These are phyloP conservation scores for Thalassiosira ordinaria DNA, from an alignment of 352 stramenopile species.

Conservation along the genomic window DNA sequence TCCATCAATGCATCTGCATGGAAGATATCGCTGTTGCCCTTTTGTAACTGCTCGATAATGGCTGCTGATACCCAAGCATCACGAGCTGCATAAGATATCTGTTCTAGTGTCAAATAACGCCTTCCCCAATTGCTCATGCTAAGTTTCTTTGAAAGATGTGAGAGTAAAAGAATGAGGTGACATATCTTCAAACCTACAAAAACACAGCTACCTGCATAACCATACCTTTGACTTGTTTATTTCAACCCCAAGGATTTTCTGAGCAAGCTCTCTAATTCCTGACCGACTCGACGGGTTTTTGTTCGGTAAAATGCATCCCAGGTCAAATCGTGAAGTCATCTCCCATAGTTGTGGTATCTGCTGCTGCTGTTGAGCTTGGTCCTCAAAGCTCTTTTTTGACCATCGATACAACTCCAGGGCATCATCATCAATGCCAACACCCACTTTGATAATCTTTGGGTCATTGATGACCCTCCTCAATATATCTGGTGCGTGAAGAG, in stretches of 20 bases:
- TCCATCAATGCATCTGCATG: conserved; percentile 24
- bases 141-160: conserved; percentile 44
- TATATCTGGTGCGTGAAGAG: conserved; percentile 34
- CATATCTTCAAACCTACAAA: no score
- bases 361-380: conserved; percentile 4
- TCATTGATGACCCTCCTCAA: conserved; percentile 64
- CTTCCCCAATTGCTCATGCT: conserved; percentile 62
- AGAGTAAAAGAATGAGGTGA: conserved; percentile 2
- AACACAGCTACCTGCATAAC: background rate
- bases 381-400: conserved; percentile 26
- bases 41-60: conserved; percentile 51
- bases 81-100: conserved; percentile 57
- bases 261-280: conserved; percentile 38
- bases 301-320: conserved; percentile 52
- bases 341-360: conserved; percentile 30
- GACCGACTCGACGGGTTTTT: conserved; percentile 24
- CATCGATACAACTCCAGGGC: conserved; percentile 67
- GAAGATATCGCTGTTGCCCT: conserved; percentile 24
- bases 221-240: conserved; percentile 63
- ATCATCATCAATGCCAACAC: conserved; percentile 74
- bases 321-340: conserved; percentile 62
- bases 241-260: conserved; percentile 47
- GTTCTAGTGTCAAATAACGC: conserved; percentile 48
- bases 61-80: conserved; percentile 72
- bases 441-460: conserved; percentile 68